Conservation (phyloP, 2,329 filamentous ascomycete species). For the Fusarium nelsonii region DNA sequence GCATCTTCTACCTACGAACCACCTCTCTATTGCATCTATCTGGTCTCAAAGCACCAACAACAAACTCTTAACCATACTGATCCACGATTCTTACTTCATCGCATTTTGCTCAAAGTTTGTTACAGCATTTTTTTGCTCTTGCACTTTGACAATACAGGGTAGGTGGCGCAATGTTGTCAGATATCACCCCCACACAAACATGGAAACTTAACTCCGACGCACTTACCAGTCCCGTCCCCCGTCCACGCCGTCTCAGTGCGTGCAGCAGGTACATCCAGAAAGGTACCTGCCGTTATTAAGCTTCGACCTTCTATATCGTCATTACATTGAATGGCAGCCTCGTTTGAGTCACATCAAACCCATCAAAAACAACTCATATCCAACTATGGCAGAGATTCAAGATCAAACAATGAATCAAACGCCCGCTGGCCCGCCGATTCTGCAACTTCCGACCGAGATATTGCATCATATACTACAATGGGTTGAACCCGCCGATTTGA, state of each 20-base stretch:
- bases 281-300: constrained; percentile 3
- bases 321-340: constrained; percentile 23
- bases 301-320: constrained; percentile 31
- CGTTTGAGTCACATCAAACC: background rate
- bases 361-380: constrained; percentile 1
- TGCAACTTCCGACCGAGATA: constrained; percentile 65
- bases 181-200: background rate
- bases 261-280: background rate
- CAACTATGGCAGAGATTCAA: background rate
- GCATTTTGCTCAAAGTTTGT: background rate
- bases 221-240: background rate
- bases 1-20: background rate
- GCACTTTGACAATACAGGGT: background rate
- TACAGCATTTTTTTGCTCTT: background rate
- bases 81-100: background rate
- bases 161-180: background rate
- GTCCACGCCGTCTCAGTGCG: background rate
- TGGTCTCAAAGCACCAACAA: background rate
- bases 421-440: constrained; percentile 3
- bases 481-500: constrained; percentile 69
- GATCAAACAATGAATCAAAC: constrained; percentile 18
- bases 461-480: constrained; percentile 70
- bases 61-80: background rate
- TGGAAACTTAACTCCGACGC: background rate
- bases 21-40: background rate